Percentiles rank a stretch among this genome's conserved stretches.
Evolutionary conservation across 805 yeast genomes (phyloP).

Genomic region (Cyberlindnera misumaiensis): DNA sequence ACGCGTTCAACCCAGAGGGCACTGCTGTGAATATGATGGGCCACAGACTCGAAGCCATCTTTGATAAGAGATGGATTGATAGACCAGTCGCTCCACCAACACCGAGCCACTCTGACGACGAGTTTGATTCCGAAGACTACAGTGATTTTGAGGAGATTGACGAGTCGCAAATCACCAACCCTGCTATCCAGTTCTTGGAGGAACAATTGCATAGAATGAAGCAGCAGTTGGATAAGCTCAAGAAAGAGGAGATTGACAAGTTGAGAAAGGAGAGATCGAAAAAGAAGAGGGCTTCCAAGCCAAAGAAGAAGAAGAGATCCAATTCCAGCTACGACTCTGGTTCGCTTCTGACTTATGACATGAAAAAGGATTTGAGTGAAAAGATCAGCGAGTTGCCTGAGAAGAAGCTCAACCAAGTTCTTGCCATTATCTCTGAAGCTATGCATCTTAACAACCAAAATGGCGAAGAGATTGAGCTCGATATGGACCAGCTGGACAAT

Average conservation of each 20-base stretch:
- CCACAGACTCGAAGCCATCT: constrained; percentile 78
- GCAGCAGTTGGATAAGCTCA: constrained; percentile 74
- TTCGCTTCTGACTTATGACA: constrained; percentile 72
- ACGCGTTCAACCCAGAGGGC: constrained; percentile 92
- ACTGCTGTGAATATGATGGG: constrained; percentile 96
- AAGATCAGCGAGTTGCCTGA: constrained; percentile 73
- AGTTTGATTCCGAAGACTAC: constrained; percentile 22
- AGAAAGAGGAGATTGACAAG: constrained; percentile 66
- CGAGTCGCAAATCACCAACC: constrained; percentile 66
- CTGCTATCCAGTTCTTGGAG: constrained; percentile 85
- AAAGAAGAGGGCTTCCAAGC: constrained; percentile 37
- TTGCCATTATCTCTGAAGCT: constrained; percentile 76
- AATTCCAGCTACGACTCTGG: constrained; percentile 17
- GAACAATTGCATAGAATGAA: constrained; percentile 83
- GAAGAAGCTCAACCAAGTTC: constrained; percentile 73
- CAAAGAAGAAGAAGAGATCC: constrained; percentile 27
- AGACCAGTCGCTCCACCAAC: constrained; percentile 59
- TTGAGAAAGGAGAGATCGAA: constrained; percentile 51
- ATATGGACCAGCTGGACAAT: constrained; percentile 88
- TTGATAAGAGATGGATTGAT: constrained; percentile 83
- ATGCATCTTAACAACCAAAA: constrained; percentile 48
- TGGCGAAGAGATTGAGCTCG: constrained; percentile 94
- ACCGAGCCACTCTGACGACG: constrained; percentile 23
- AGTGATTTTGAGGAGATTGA: constrained; percentile 45
- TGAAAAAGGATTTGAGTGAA: constrained; percentile 92